phyloP scores from a whole-genome alignment of 1,284 basidiomycete genomes.

The Ceratorhiza oryzae-sativae region DNA sequence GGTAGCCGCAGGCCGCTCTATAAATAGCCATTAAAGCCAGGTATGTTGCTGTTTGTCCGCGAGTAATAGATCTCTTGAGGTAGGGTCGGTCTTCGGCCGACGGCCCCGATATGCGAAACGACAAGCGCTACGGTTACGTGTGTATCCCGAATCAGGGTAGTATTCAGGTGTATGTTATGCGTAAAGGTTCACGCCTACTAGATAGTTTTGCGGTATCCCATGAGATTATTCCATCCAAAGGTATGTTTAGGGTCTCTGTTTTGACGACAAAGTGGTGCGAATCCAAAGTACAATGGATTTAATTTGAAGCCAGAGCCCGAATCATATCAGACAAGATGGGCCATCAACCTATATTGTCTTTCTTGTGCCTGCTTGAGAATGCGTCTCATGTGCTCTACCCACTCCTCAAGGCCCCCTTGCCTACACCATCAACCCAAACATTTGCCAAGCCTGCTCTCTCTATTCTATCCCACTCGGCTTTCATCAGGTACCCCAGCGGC shows the following conservation, averaged over 20 bases:
- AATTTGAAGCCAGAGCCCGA: too few relatives aligned
- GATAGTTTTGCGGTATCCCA: too few relatives aligned
- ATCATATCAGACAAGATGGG: background rate
- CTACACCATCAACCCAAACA: slow-evolving; percentile 68
- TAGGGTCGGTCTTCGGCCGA: slow-evolving; percentile 22
- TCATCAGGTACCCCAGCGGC: slow-evolving; percentile 57
- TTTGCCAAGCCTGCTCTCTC: slow-evolving; percentile 60
- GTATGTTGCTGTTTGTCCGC: background rate
- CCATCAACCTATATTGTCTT: background rate
- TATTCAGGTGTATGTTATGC: too few relatives aligned
- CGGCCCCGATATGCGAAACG: slow-evolving; percentile 20
- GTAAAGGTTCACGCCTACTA: too few relatives aligned
- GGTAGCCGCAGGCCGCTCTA: background rate
- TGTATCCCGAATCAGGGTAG: too few relatives aligned
- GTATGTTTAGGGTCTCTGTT: too few relatives aligned
- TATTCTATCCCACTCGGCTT: slow-evolving; percentile 65
- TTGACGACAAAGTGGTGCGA: too few relatives aligned
- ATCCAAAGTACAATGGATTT: too few relatives aligned
- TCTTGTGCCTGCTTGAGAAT: slow-evolving; percentile 34
- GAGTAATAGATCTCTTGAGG: background rate
- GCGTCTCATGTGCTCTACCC: slow-evolving; percentile 64
- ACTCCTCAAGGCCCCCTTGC: slow-evolving; percentile 64
- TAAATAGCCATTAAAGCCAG: background rate
- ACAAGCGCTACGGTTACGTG: background rate
- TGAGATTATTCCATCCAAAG: too few relatives aligned